These are phyloP conservation scores for Xenosphaeropsis pyriputrescens DNA, from an alignment of 2,329 filamentous ascomycete species.

Conservation along the genomic window DNA sequence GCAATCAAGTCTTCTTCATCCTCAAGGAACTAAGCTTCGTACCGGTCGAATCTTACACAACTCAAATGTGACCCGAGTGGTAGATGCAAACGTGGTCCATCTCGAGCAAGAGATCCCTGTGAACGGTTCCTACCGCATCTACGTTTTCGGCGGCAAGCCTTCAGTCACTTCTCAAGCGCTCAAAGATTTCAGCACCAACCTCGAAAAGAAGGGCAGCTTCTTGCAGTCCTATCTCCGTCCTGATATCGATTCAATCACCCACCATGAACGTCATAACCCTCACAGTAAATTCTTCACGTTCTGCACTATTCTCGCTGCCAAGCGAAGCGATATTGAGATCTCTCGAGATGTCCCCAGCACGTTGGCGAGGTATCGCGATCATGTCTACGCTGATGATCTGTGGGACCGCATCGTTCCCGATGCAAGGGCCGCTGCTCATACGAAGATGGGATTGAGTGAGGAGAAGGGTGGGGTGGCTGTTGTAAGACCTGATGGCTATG, in stretches of 20 bases:
- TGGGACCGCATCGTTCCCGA: constrained; percentile 56
- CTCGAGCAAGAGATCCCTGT: constrained; percentile 81
- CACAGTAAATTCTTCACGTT: constrained; percentile 74
- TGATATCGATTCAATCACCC: constrained; percentile 47
- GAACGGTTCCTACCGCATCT: constrained; percentile 79
- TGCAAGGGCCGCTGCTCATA: constrained; percentile 62
- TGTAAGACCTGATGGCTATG: constrained; percentile 76
- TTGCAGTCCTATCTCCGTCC: constrained; percentile 48
- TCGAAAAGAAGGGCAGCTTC: constrained; percentile 57
- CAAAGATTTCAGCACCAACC: constrained; percentile 49
- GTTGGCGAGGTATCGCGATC: constrained; percentile 62
- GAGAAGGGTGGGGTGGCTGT: constrained; percentile 68
- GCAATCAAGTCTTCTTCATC: constrained; percentile 54
- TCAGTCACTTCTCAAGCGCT: constrained; percentile 46
- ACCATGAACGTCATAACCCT: constrained; percentile 74
- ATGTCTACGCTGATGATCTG: constrained; percentile 77
- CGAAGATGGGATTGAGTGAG: constrained; percentile 70
- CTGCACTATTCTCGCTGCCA: constrained; percentile 58
- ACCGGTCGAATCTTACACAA: constrained; percentile 66
- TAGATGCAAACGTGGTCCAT: constrained; percentile 80
- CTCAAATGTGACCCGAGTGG: constrained; percentile 70
- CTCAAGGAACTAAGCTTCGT: constrained; percentile 47
- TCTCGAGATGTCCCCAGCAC: constrained; percentile 52
- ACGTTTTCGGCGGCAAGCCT: constrained; percentile 67
- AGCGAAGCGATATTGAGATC: constrained; percentile 59